Conservation (phyloP, 73 alveolate genomes). For the Stentor roeselii region DNA sequence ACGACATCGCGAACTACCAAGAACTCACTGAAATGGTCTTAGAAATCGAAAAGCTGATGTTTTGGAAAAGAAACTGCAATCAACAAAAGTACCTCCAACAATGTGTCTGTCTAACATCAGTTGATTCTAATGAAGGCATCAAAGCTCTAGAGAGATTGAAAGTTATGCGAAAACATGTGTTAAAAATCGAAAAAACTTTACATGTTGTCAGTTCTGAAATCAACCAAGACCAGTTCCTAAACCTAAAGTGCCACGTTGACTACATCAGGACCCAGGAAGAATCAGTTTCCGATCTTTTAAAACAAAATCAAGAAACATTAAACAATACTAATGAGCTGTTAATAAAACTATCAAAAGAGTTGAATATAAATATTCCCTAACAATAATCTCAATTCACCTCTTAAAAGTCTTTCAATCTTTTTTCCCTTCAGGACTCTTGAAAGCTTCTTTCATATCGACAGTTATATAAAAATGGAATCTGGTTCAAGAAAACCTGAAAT, state of each 20-base stretch:
- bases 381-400: too few relatives aligned
- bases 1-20: slow-evolving; percentile 27
- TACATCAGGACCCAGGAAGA: background rate
- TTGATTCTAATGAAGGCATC: background rate
- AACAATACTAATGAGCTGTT: background rate
- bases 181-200: background rate
- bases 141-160: slow-evolving; percentile 2
- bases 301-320: background rate
- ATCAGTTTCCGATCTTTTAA: background rate
- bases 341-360: background rate
- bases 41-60: slow-evolving; percentile 33
- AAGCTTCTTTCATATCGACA: too few relatives aligned
- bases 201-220: background rate
- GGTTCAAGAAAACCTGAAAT: too few relatives aligned
- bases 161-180: background rate
- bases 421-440: too few relatives aligned
- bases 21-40: slow-evolving; percentile 38
- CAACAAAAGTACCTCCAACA: background rate
- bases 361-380: background rate
- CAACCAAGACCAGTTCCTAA: background rate
- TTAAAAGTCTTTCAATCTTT: too few relatives aligned
- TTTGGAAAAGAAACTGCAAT: slow-evolving; percentile 24
- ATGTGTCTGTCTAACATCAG: background rate
- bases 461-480: too few relatives aligned
- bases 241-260: background rate